Evolutionary conservation across 768 basidiomycete genomes (phyloP).

Genomic region (Psilocybe tampanensis): DNA sequence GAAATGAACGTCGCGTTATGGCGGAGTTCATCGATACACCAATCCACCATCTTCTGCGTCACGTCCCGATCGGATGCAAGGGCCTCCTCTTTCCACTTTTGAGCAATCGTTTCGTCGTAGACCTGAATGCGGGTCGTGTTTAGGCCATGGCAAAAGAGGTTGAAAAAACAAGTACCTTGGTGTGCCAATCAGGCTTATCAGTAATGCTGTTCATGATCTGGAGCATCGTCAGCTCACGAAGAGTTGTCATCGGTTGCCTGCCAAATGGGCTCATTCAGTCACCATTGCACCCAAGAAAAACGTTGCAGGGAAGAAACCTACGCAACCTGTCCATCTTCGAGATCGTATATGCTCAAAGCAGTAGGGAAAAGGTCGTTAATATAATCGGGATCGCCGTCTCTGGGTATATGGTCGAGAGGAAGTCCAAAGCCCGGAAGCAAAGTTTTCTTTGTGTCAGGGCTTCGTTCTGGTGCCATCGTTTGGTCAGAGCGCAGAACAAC

Average conservation of each 20-base stretch:
- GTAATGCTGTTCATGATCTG: constrained; percentile 37
- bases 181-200: constrained; percentile 35
- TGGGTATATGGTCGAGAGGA: constrained; percentile 23
- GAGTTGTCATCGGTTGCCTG: constrained; percentile 24
- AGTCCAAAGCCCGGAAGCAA: constrained; percentile 30
- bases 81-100: constrained; percentile 30
- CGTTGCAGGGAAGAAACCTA: constrained; percentile 2
- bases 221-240: constrained; percentile 36
- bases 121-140: constrained; percentile 12
- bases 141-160: background rate
- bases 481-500: too few species aligned
- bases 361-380: constrained; percentile 15
- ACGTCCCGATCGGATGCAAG: constrained; percentile 19
- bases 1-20: constrained; percentile 15
- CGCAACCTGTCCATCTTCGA: background rate
- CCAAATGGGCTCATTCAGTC: background rate
- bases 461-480: too few species aligned
- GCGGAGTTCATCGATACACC: constrained; percentile 29
- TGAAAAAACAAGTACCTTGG: constrained; percentile 22
- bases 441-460: too few species aligned
- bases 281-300: background rate
- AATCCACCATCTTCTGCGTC: constrained; percentile 27
- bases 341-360: constrained; percentile 9
- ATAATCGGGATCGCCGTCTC: constrained; percentile 11
- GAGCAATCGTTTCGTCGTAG: constrained; percentile 21